These are phyloP conservation scores for Bertia moriformis DNA, from an alignment of 2,329 filamentous ascomycete genomes.

Conservation along the genomic window DNA sequence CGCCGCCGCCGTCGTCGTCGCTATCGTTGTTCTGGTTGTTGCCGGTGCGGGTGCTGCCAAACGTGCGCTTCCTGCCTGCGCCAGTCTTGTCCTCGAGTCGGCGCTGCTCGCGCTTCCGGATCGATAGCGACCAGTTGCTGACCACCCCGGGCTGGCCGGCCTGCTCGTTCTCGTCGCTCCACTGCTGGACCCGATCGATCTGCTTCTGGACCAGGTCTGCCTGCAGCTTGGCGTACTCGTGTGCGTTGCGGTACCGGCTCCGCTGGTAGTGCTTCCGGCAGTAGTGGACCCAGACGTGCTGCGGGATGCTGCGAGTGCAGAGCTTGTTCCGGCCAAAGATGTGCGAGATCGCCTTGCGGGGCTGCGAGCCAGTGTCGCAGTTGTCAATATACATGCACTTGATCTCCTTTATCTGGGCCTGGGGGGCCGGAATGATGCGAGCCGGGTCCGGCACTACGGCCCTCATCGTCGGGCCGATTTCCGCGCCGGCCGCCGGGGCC, in stretches of 20 bases:
- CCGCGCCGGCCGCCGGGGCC: no score
- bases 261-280: slow-evolving; percentile 78
- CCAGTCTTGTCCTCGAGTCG: slow-evolving; percentile 31
- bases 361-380: slow-evolving; percentile 44
- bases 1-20: slow-evolving; percentile 16
- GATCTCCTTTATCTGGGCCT: slow-evolving; percentile 11
- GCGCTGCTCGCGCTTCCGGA: slow-evolving; percentile 50
- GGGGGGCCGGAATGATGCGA: slow-evolving; percentile 4
- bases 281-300: slow-evolving; percentile 58
- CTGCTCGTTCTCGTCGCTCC: slow-evolving; percentile 36
- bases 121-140: slow-evolving; percentile 42
- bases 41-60: no score
- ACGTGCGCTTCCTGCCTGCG: slow-evolving; percentile 13
- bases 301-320: slow-evolving; percentile 56
- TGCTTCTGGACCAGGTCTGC: slow-evolving; percentile 49
- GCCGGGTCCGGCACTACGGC: slow-evolving; percentile 5
- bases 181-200: slow-evolving; percentile 44
- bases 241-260: slow-evolving; percentile 50
- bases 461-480: slow-evolving; percentile 2
- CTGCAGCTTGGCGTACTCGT: slow-evolving; percentile 45
- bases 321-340: slow-evolving; percentile 73
- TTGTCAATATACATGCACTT: slow-evolving; percentile 39
- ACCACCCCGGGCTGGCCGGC: slow-evolving; percentile 27
- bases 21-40: slow-evolving; percentile 7
- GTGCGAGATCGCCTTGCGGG: slow-evolving; percentile 66